Evolutionary conservation across 2,329 filamentous ascomycete species (phyloP).

Genomic region (Fusarium caatingaense): DNA sequence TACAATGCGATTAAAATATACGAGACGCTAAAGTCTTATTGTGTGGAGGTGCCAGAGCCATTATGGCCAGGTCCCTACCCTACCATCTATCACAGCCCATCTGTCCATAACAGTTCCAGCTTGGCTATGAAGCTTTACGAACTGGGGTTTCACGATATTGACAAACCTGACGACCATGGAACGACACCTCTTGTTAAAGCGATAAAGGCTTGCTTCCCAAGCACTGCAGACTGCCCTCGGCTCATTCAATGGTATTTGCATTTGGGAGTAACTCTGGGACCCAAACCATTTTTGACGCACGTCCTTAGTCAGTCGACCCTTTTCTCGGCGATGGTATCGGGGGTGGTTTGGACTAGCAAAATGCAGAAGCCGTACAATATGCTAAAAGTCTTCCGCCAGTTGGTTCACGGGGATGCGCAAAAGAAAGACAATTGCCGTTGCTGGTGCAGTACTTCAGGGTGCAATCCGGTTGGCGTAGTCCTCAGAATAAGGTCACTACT

Average conservation of each 20-base stretch:
- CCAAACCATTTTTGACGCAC: accelerated
- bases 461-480: not conserved
- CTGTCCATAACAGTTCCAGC: accelerated
- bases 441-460: not conserved
- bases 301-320: accelerated
- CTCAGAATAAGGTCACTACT: too few relatives aligned
- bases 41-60: accelerated
- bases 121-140: not conserved
- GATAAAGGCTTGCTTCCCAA: accelerated
- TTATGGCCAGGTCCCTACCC: not conserved
- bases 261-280: accelerated
- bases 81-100: not conserved
- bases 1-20: accelerated
- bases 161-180: accelerated
- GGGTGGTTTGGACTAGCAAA: accelerated
- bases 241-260: not conserved
- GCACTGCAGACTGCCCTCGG: accelerated
- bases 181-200: accelerated
- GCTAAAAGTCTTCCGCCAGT: accelerated
- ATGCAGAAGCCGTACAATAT: accelerated
- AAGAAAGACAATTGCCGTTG: accelerated
- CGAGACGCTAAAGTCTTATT: accelerated
- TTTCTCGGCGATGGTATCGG: accelerated
- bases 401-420: accelerated
- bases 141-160: not conserved